These are phyloP conservation scores for Stephania japonica DNA, from an alignment of 164 flowering plant genomes.

Conservation along the genomic window DNA sequence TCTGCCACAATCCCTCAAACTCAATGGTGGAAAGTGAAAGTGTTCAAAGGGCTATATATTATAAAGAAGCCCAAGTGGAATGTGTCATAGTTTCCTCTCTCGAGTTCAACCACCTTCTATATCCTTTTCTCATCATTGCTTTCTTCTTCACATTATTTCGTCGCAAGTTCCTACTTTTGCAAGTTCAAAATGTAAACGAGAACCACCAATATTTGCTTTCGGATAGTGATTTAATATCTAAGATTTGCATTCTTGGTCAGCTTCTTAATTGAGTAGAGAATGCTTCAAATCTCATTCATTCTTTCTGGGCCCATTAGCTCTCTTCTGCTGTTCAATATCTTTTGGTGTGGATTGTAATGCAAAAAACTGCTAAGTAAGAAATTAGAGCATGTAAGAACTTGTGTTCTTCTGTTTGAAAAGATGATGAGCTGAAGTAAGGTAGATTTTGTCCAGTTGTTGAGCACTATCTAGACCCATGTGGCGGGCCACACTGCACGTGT, in stretches of 20 bases:
- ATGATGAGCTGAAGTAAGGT: not conserved
- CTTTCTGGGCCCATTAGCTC: not conserved
- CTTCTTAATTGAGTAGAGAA: not conserved
- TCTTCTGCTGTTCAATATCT: not conserved
- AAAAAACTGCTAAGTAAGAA: too few relatives aligned
- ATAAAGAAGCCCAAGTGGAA: not conserved
- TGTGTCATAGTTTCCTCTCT: not conserved
- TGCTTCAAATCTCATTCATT: not conserved
- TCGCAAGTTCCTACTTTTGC: not conserved
- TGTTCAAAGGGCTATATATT: not conserved
- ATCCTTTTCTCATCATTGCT: slow-evolving; percentile 1
- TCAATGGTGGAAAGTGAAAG: slow-evolving; percentile 5
- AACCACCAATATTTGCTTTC: not conserved
- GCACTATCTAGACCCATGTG: not conserved
- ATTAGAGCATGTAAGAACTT: not conserved
- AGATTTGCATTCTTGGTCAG: not conserved
- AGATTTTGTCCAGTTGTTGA: slow-evolving; percentile 1
- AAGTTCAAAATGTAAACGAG: not conserved
- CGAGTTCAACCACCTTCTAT: not conserved
- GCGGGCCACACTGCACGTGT: slow-evolving; percentile 4
- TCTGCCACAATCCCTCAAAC: slow-evolving; percentile 11
- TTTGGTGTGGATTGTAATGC: not conserved
- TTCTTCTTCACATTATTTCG: not conserved
- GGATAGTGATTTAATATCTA: not conserved
- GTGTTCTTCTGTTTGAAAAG: not conserved